These are phyloP conservation scores for Asterophora parasitica DNA, from an alignment of 768 basidiomycete species.

Conservation along the genomic window DNA sequence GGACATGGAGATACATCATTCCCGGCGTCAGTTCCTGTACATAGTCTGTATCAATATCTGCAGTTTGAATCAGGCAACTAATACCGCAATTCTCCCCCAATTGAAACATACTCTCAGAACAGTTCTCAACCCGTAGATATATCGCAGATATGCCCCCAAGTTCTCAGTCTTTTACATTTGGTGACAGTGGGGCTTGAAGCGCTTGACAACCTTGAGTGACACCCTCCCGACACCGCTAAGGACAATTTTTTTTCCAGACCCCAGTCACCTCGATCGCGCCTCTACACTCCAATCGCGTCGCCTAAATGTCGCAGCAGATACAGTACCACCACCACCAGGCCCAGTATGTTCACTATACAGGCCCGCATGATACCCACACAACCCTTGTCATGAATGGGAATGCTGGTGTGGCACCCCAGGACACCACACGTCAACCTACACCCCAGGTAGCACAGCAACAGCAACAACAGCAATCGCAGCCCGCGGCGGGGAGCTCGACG, in stretches of 20 bases:
- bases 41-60: too few species aligned
- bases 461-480: slow-evolving; percentile 27
- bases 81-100: too few species aligned
- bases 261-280: slow-evolving; percentile 35
- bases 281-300: slow-evolving; percentile 20
- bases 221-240: slow-evolving; percentile 13
- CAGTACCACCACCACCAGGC: slow-evolving; percentile 26
- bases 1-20: too few species aligned
- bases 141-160: too few species aligned
- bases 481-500: slow-evolving; percentile 20
- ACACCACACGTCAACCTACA: slow-evolving; percentile 23
- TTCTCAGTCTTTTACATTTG: too few species aligned
- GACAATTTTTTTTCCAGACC: slow-evolving; percentile 20
- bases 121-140: too few species aligned
- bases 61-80: too few species aligned
- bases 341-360: slow-evolving; percentile 35
- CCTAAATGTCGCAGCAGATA: slow-evolving; percentile 39
- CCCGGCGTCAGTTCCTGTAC: too few species aligned
- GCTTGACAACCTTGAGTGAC: background rate
- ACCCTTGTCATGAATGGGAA: slow-evolving; percentile 16
- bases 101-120: too few species aligned
- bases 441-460: slow-evolving; percentile 20
- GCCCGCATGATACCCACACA: slow-evolving; percentile 21
- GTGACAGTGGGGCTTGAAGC: too few species aligned
- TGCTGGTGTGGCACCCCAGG: slow-evolving; percentile 22